These are phyloP conservation scores for Aurifilum marmelostoma DNA, from an alignment of 2,329 filamentous ascomycete genomes.

Conservation along the genomic window DNA sequence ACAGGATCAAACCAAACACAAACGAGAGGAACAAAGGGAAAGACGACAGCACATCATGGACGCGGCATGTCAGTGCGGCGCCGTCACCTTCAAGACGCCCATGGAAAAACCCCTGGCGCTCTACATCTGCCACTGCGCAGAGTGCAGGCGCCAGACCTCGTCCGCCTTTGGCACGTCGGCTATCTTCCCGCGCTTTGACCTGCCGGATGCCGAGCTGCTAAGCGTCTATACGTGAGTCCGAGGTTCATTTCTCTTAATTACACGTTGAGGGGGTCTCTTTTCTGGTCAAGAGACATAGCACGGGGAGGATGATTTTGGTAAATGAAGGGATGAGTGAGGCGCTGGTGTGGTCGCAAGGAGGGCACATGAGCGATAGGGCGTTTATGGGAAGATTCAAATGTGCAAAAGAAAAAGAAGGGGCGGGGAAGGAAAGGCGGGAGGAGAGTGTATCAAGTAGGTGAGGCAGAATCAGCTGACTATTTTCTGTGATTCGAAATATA, in stretches of 20 bases:
- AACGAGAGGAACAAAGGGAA: background rate
- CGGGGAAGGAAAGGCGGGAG: too few relatives aligned
- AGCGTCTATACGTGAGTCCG: conserved; percentile 60
- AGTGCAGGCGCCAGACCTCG: conserved; percentile 67
- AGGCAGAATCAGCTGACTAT: conserved; percentile 13
- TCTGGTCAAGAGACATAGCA: background rate
- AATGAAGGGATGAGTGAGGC: background rate
- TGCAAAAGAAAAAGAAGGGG: background rate
- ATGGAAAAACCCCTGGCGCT: conserved; percentile 62
- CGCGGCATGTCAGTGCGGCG: conserved; percentile 66
- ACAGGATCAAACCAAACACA: background rate
- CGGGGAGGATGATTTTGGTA: background rate
- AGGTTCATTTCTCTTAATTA: background rate
- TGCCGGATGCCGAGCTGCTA: conserved; percentile 54
- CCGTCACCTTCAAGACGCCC: conserved; percentile 65
- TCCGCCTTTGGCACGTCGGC: conserved; percentile 71
- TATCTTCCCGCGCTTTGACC: conserved; percentile 68
- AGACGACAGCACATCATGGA: conserved; percentile 50
- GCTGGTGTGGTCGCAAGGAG: background rate
- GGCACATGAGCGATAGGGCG: background rate
- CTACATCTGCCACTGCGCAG: conserved; percentile 72
- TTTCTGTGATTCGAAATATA: conserved; percentile 15
- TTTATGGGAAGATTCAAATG: background rate
- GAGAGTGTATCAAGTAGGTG: background rate
- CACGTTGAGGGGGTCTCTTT: background rate